A percentile compares a stretch with the other conserved stretches of the same genome.
These are phyloP conservation scores for Agaricus blazei DNA, from an alignment of 768 basidiomycete genomes.

Conservation along the genomic window DNA sequence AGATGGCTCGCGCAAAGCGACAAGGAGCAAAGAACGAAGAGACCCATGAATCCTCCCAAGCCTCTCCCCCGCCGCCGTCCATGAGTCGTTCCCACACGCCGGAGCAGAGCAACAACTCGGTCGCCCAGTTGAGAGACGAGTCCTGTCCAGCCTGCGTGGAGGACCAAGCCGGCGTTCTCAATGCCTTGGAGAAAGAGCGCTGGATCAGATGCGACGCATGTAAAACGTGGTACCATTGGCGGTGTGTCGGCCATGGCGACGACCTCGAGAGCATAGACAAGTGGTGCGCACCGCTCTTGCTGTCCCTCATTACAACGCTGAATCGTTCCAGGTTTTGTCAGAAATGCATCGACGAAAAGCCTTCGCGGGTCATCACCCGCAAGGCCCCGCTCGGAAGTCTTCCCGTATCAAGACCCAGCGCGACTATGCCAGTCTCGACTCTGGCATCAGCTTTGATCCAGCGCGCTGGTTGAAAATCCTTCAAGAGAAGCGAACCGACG, in stretches of 20 bases:
- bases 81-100: constrained; percentile 6
- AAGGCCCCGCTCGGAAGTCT: constrained; percentile 78
- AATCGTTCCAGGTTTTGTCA: constrained; percentile 58
- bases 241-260: constrained; percentile 63
- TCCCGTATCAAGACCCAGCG: constrained; percentile 66
- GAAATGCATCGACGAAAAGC: constrained; percentile 54
- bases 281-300: constrained; percentile 44
- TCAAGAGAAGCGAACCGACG: constrained; percentile 59
- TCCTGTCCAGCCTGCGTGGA: constrained; percentile 12
- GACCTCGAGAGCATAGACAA: constrained; percentile 70
- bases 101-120: not conserved
- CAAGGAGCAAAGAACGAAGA: constrained; percentile 5
- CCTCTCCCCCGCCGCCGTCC: not conserved
- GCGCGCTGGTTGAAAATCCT: constrained; percentile 66
- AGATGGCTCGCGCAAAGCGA: constrained; percentile 7
- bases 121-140: constrained; percentile 7
- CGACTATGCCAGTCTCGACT: constrained; percentile 76
- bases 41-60: not conserved
- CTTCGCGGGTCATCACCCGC: constrained; percentile 61
- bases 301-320: constrained; percentile 5
- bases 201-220: constrained; percentile 85
- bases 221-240: constrained; percentile 83
- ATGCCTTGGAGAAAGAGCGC: constrained; percentile 51
- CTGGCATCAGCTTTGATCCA: constrained; percentile 59
- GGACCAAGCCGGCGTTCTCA: constrained; percentile 8